These are phyloP conservation scores for Rhodotorula graminis DNA, from an alignment of 768 basidiomycete species.

Conservation along the genomic window DNA sequence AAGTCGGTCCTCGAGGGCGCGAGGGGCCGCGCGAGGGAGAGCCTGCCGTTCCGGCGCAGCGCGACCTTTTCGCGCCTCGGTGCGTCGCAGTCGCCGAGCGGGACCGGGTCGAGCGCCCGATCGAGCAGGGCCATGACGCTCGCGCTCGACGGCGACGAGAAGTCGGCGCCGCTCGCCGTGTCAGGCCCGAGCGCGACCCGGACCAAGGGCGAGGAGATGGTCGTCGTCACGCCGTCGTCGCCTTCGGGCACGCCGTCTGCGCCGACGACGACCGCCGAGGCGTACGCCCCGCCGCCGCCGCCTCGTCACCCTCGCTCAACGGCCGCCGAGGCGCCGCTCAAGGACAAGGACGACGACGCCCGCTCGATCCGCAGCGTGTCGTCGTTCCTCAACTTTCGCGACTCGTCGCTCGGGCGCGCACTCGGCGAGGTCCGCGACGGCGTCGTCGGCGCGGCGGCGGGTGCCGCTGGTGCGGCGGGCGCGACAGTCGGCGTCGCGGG, in stretches of 20 bases:
- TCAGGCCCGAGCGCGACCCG: slow-evolving; percentile 17
- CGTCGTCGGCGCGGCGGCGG: slow-evolving; percentile 1
- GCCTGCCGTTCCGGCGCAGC: slow-evolving; percentile 18
- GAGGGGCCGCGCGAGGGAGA: slow-evolving; percentile 10
- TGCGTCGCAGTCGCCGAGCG: background rate
- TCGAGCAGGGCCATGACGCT: slow-evolving; percentile 9
- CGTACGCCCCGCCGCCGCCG: background rate
- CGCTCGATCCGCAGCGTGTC: slow-evolving; percentile 71
- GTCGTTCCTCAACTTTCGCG: slow-evolving; percentile 22
- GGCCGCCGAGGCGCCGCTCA: background rate
- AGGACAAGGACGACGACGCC: slow-evolving; percentile 53
- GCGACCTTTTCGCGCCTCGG: no score
- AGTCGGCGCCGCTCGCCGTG: slow-evolving; percentile 28
- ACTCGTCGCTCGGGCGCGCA: slow-evolving; percentile 7
- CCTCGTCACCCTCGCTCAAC: background rate
- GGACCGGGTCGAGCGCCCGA: background rate
- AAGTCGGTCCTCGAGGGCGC: slow-evolving; percentile 41
- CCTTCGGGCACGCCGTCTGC: slow-evolving; percentile 2
- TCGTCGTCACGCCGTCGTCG: slow-evolving; percentile 4
- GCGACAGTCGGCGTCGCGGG: background rate
- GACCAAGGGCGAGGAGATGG: slow-evolving; percentile 41
- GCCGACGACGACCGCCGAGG: background rate
- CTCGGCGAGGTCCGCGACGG: slow-evolving; percentile 19
- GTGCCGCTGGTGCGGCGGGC: background rate
- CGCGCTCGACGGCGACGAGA: background rate